Evolutionary conservation across 176 grass and related monocot genomes (phyloP), one percentile per base, ranked within the genome.

Genomic region (Triticum dicoccoides): DNA sequence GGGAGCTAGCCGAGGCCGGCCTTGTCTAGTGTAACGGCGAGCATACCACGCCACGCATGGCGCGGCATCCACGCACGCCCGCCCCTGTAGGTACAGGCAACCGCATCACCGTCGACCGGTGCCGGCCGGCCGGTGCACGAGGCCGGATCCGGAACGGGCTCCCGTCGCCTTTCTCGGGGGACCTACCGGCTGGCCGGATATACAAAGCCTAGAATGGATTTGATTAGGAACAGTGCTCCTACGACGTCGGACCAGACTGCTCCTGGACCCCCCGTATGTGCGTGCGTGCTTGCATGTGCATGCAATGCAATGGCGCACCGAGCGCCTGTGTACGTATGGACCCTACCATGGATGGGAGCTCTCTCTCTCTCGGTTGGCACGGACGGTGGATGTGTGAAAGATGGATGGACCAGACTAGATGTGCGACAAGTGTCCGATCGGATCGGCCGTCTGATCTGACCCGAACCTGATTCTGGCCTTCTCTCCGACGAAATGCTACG

Each of bases 191-290:
- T 12, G 24, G 78, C 61, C 17, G 39, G 49, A 3, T 37, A 29
- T 5, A 32, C 33, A 44, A 14, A 41, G 54, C 12, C n/a, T 76
- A 87, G 34, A 47, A 75, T 15, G 6, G 41, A 13, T 9, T 78
- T 56, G 54, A 41, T 79, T 73, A 52, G 37, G 44, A 83, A 84
- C 24, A 51, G 81, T 73, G 2, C 39, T 23, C 54, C 75, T 54
- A 85, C 76, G 75, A 80, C 63, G 66, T 51, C 17, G 42, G 81
- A 52, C 35, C 35, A 27, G 65, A 64, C 73, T 78, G 71, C 45
- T 10, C n/a, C 14, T 67, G 30, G 86, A 79, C 42, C 47, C 34
- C 8, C 12, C 20, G 18, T 71, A 4, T 42, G 8, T 15, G 23
- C 45, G 2, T 58, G 44, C 63, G 2, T 23, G 44, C 44, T 8